Evolutionary conservation across 1,139 yeast species (phyloP), one percentile per base, ranked within the genome.

Genomic region (Debaryomyces robertsiae): DNA sequence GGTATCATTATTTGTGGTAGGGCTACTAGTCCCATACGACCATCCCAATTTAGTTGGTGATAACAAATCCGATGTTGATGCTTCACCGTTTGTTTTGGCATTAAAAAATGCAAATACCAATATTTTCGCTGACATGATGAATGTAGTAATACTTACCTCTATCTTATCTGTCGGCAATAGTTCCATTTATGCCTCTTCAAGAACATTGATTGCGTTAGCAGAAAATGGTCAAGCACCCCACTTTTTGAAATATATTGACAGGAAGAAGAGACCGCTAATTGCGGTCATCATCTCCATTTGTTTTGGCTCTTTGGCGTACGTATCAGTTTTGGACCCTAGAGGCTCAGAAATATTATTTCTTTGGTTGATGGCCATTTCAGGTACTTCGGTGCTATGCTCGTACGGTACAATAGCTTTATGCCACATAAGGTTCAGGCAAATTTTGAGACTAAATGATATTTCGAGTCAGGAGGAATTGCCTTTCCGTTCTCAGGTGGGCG

Each of bases 31-130:
- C 3, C 57, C 65, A 11, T 66, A 62, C 48, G 58, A 55, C 39
- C 49, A 53, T 28, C 46, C 52, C 2, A 41, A 42, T 11, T 46
- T 60, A 29, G 44, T 53, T 39, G 53, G 53, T 9, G 35, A 37
- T 15, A 47, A 54, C 13, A 43, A 32, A 27, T 34, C 34, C 14
- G 60, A 58, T 40, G 49, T 60, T 33, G 64, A 67, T 39, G 57
- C 67, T 14, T 67, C 73, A 4, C 74, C 75, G 2, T 69, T 67
- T 50, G 74, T 69, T 16, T 62, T 69, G 46, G 74, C 74, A 27
- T 17, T 37, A 16, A 27, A 51, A 44, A 32, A 38, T 35, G 35
- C 55, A 48, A 38, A 55, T 13, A 50, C 54, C 38, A 46, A 46
- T 36, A 54, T 54, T 1, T 49, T 62, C 27, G 62, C 65, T 2